phyloP scores from a whole-genome alignment of 768 basidiomycete species.

The Trametes elegans region DNA sequence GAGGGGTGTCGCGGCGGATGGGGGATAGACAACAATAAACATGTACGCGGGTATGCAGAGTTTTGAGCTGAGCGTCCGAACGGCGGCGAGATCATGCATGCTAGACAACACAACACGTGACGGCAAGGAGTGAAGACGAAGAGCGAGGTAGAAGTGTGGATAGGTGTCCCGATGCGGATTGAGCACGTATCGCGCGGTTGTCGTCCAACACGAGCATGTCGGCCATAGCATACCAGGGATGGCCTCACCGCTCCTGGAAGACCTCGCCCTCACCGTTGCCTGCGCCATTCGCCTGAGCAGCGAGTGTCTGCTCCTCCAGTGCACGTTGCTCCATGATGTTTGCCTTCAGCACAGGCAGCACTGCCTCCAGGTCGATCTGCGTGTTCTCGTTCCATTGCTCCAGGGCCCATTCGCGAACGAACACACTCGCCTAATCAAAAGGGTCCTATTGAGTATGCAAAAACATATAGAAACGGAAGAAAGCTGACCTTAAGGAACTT shows the following conservation, averaged over 20 bases:
- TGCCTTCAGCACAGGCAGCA: constrained; percentile 59
- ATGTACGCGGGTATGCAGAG: constrained; percentile 22
- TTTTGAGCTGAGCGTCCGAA: constrained; percentile 18
- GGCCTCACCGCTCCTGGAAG: constrained; percentile 9
- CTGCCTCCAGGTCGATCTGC: constrained; percentile 55
- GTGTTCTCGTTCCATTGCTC: constrained; percentile 66
- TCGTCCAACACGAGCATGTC: too few relatives aligned
- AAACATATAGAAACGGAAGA: not conserved
- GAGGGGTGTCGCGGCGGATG: constrained; percentile 8
- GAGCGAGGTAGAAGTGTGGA: constrained; percentile 3
- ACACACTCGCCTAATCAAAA: constrained; percentile 65
- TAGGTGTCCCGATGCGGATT: not conserved
- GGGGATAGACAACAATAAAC: constrained; percentile 25
- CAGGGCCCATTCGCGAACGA: constrained; percentile 83
- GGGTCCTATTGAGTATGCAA: not conserved
- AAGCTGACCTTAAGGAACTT: constrained; percentile 74
- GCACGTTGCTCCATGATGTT: constrained; percentile 42
- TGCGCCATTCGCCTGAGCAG: constrained; percentile 10
- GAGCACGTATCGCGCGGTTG: not conserved
- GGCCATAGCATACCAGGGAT: not conserved
- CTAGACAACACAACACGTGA: constrained; percentile 14
- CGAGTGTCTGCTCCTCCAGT: constrained; percentile 8
- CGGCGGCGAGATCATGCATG: constrained; percentile 5
- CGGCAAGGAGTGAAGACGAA: constrained; percentile 2
- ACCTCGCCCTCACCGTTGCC: constrained; percentile 2